Evolutionary conservation across 176 grass and related monocot species (phyloP).

Genomic region (Puya raimondii): DNA sequence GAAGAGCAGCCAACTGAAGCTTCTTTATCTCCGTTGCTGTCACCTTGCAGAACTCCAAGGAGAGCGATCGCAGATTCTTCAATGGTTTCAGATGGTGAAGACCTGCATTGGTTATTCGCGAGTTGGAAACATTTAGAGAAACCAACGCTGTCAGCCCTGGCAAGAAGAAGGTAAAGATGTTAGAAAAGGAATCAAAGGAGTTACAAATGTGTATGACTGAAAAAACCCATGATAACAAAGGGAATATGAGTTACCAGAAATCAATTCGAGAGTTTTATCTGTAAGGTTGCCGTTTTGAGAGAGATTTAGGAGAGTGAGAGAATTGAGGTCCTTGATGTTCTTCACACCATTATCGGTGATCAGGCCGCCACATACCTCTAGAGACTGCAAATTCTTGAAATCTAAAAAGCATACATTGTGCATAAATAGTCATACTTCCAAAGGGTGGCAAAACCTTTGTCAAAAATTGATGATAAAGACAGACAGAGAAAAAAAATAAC

Average conservation of each 20-base stretch:
- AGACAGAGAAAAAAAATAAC: too few relatives aligned
- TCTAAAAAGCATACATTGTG: conserved; percentile 26
- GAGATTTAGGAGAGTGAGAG: conserved; percentile 67
- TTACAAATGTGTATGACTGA: not conserved
- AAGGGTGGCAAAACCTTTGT: too few relatives aligned
- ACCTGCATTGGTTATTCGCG: conserved; percentile 59
- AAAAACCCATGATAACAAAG: not conserved
- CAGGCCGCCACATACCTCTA: conserved; percentile 77
- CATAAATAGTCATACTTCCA: not conserved
- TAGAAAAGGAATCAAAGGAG: not conserved
- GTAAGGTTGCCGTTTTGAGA: conserved; percentile 82
- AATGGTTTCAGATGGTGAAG: conserved; percentile 78
- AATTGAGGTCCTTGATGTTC: conserved; percentile 89
- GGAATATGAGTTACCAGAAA: conserved; percentile 39
- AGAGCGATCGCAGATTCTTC: conserved; percentile 58
- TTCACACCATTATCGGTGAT: conserved; percentile 83
- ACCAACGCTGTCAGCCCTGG: conserved; percentile 79
- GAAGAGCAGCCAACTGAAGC: conserved; percentile 58
- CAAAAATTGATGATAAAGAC: too few relatives aligned
- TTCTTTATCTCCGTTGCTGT: conserved; percentile 75
- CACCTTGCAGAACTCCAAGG: conserved; percentile 84
- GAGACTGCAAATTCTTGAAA: conserved; percentile 83
- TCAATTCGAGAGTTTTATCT: conserved; percentile 69
- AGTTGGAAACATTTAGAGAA: conserved; percentile 71
- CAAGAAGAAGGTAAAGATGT: not conserved